Base-by-base conservation (phyloP, 306 rosid species). In the Fragaria iinumae region DNA sequence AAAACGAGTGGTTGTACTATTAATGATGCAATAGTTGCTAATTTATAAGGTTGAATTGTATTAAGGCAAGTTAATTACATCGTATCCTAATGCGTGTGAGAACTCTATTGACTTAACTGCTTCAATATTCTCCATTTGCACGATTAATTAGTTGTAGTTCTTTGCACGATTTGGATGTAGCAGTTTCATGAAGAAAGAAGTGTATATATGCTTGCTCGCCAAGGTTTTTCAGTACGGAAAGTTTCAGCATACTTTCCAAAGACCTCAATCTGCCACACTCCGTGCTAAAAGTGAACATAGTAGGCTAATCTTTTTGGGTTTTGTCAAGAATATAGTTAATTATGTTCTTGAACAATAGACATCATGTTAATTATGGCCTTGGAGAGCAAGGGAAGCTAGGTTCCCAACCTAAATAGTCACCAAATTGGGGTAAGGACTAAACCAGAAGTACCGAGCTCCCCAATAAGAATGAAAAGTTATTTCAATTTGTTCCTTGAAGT, bases 61-160 rank as follows among this genome's bases (percentile, higher is more conserved):
- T 21, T 7, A 63, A 59, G 77, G 73, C 93, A 89, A 87, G 93
- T 50, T 27, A 27, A 27, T 27, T 83, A 88, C 79, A 56, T 66
- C 4, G 17, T 49, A 21, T 77, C 65, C 75, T 76, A 84, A 85
- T 81, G 72, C 94, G 94, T 85, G 91, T 81, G 55, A 48, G 74
- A 45, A 41, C 52, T 81, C 49, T 83, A 12, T 91, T 85, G 90
- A 86, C 88, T 62, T 79, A 91, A 90, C 93, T 75, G 70, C 74
- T 89, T 82, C 91, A 83, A 79, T 67, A 69, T 72, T 27, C 29
- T 78, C 79, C 65, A 4, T n/a, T n/a, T 39, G 57, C 41, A 70
- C 5, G 21, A 27, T 27, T 27, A 27, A 27, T 27, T 27, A 5
- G 13, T 23, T 13, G 16, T 12, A 2, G 45, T 71, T 71, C 45